Conservation (phyloP, 169 alveolate species). For the Plasmodium coatneyi region DNA sequence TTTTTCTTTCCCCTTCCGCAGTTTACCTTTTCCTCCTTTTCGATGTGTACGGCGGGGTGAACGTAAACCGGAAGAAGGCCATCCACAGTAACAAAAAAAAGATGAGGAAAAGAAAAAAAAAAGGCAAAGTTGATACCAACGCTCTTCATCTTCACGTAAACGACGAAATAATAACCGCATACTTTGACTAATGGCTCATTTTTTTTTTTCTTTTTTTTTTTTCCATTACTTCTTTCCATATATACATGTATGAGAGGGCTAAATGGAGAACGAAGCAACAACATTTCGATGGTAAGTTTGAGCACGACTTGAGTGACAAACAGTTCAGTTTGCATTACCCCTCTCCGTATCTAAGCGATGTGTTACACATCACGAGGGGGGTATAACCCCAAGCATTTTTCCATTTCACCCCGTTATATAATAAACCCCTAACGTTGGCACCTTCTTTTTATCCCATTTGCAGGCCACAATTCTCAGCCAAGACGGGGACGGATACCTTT, state of each 20-base stretch:
- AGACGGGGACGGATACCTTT: not conserved
- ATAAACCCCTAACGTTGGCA: not conserved
- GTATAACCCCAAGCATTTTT: not conserved
- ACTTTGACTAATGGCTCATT: not conserved
- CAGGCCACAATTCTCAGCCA: not conserved
- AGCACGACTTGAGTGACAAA: too few relatives aligned
- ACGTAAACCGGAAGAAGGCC: not conserved
- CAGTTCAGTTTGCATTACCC: not conserved
- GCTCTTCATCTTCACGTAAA: not conserved
- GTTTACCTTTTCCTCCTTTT: not conserved
- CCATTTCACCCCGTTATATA: not conserved
- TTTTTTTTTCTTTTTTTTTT: not conserved
- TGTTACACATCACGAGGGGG: not conserved
- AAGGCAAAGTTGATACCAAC: not conserved
- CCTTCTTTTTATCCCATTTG: not conserved
- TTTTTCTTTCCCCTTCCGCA: not conserved
- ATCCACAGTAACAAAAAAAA: conserved; percentile 7
- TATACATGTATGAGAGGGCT: conserved; percentile 58
- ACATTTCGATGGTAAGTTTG: conserved; percentile 31
- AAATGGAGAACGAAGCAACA: not conserved
- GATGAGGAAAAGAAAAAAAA: not conserved
- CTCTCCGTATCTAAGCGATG: not conserved
- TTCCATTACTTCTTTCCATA: not conserved
- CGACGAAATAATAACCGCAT: not conserved
- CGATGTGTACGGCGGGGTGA: not conserved